phyloP scores from a whole-genome alignment of 2,329 filamentous ascomycete genomes.

The Ceratocystiopsis minuta region DNA sequence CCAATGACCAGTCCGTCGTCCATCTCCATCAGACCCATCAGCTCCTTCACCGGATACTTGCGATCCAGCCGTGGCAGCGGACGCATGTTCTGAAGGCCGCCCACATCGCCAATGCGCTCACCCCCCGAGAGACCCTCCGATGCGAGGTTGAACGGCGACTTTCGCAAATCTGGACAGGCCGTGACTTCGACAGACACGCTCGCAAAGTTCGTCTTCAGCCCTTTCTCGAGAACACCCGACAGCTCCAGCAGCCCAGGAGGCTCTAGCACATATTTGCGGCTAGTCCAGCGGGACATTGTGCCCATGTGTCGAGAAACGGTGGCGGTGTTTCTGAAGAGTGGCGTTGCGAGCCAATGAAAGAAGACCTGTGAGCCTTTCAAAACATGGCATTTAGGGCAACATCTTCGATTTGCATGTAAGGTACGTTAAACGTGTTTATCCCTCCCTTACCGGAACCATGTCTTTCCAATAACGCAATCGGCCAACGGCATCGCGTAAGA shows the following conservation, averaged over 20 bases:
- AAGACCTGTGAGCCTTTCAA: too few relatives aligned
- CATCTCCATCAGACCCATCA: constrained; percentile 6
- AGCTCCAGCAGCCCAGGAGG: constrained; percentile 1
- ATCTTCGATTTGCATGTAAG: too few relatives aligned
- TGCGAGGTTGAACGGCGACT: constrained; percentile 21
- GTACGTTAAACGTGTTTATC: too few relatives aligned
- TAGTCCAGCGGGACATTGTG: background rate
- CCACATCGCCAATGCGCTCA: constrained; percentile 23
- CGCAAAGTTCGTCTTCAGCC: background rate
- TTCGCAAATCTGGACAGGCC: constrained; percentile 17
- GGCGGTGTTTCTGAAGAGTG: background rate
- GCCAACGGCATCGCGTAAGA: too few relatives aligned
- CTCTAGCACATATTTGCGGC: background rate
- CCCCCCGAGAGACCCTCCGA: constrained; percentile 21
- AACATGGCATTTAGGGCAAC: too few relatives aligned
- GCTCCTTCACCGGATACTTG: constrained; percentile 2
- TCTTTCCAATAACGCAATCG: too few relatives aligned
- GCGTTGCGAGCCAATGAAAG: background rate
- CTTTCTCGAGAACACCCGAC: background rate
- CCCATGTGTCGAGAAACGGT: too few relatives aligned
- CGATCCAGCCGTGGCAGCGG: constrained; percentile 9
- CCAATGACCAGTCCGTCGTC: constrained; percentile 5
- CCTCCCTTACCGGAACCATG: too few relatives aligned
- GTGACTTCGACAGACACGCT: background rate
- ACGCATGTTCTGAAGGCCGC: constrained; percentile 23